Conservation (phyloP, 495 filamentous ascomycete species). For the Talaromyces proteolyticus region DNA sequence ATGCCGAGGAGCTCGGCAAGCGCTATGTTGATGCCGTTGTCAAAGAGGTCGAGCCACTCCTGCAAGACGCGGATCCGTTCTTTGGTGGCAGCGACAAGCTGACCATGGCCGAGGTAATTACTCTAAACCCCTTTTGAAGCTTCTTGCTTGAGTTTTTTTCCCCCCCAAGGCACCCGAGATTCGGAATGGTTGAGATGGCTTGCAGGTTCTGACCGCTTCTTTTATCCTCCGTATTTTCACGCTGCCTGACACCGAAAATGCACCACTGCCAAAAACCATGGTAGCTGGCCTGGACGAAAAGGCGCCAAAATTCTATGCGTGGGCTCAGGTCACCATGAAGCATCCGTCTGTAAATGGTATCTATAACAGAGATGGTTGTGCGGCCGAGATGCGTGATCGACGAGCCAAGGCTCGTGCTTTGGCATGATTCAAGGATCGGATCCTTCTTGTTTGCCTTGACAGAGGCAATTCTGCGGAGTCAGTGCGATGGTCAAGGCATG, state of each 20-base stretch:
- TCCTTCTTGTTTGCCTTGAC: background rate
- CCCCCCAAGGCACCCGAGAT: background rate
- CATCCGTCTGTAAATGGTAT: constrained; percentile 64
- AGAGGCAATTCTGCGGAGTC: too few relatives aligned
- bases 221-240: constrained; percentile 59
- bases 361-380: constrained; percentile 40
- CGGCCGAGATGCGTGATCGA: constrained; percentile 9
- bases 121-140: background rate
- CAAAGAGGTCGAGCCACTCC: constrained; percentile 70
- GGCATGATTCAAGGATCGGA: background rate
- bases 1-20: constrained; percentile 24
- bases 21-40: constrained; percentile 44
- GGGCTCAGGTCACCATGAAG: constrained; percentile 53
- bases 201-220: constrained; percentile 57
- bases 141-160: constrained; percentile 4
- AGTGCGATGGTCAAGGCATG: too few relatives aligned
- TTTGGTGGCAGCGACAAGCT: constrained; percentile 71
- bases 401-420: background rate
- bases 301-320: constrained; percentile 60
- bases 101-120: constrained; percentile 69
- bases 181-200: background rate
- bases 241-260: constrained; percentile 40
- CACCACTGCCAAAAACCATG: constrained; percentile 42
- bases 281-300: constrained; percentile 41
- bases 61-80: constrained; percentile 61